Evolutionary conservation across 257 asterid genomes (phyloP).

Genomic region (Rehmannia glutinosa): DNA sequence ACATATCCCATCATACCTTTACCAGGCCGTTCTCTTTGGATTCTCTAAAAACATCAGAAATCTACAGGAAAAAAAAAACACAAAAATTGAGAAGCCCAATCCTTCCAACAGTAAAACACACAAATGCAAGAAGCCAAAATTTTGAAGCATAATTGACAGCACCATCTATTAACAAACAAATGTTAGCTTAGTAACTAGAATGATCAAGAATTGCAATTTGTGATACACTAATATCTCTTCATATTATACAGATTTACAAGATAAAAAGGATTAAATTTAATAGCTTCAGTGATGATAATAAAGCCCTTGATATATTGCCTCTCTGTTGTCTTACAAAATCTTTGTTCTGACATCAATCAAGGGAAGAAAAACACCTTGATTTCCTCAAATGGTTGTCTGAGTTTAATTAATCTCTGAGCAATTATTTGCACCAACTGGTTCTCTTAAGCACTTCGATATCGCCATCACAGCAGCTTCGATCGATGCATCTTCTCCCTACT

Average conservation of each 20-base stretch:
- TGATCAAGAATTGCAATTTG: not conserved
- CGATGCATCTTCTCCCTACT: constrained; percentile 50
- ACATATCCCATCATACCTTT: too few relatives aligned
- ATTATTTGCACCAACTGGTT: constrained; percentile 66
- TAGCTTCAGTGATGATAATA: not conserved
- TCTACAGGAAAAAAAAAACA: too few relatives aligned
- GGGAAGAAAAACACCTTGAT: too few relatives aligned
- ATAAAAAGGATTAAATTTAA: not conserved
- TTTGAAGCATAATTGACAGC: too few relatives aligned
- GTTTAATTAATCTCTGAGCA: constrained; percentile 62
- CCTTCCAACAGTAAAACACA: too few relatives aligned
- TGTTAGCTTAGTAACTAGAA: too few relatives aligned
- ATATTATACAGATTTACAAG: not conserved
- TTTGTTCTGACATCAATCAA: too few relatives aligned
- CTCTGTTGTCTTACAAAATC: not conserved
- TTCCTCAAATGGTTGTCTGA: not conserved
- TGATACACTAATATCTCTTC: not conserved
- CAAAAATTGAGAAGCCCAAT: too few relatives aligned
- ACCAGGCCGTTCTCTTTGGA: too few relatives aligned
- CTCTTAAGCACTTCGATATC: constrained; percentile 69
- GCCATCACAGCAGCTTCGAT: constrained; percentile 91
- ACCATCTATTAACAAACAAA: too few relatives aligned
- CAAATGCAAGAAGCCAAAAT: too few relatives aligned
- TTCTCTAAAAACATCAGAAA: too few relatives aligned
- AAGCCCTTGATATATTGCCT: not conserved